Evolutionary conservation across 192 early-diverging fungal species (phyloP).

Genomic region (Coemansia sp.): DNA sequence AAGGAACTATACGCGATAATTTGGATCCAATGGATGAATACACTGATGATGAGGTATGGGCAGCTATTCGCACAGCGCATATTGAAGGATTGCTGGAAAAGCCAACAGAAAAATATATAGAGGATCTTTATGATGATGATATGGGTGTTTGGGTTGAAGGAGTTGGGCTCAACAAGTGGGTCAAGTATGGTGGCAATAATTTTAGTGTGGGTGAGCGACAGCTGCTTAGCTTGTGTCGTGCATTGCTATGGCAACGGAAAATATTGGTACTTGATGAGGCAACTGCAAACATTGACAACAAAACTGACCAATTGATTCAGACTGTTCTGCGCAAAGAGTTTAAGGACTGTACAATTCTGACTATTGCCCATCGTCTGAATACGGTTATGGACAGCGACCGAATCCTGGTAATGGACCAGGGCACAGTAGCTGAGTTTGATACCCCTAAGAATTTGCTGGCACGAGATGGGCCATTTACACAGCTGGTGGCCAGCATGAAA

Average conservation of each 20-base stretch:
- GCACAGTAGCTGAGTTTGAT: slow-evolving; percentile 30
- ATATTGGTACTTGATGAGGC: slow-evolving; percentile 80
- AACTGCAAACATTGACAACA: slow-evolving; percentile 58
- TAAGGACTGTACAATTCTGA: slow-evolving; percentile 48
- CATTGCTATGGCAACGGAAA: slow-evolving; percentile 63
- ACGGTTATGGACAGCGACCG: slow-evolving; percentile 63
- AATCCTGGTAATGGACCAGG: slow-evolving; percentile 58
- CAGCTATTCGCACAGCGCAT: slow-evolving; percentile 49
- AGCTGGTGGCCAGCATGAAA: slow-evolving; percentile 15
- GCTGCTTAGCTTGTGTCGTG: slow-evolving; percentile 57
- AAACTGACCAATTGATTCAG: slow-evolving; percentile 65
- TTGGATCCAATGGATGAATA: slow-evolving; percentile 63
- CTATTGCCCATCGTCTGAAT: slow-evolving; percentile 71
- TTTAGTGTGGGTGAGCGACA: slow-evolving; percentile 75
- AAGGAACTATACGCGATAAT: slow-evolving; percentile 68
- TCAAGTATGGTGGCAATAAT: slow-evolving; percentile 58
- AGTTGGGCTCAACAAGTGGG: slow-evolving; percentile 22
- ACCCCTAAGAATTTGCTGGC: slow-evolving; percentile 16
- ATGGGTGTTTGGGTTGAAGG: slow-evolving; percentile 12
- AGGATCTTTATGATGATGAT: slow-evolving; percentile 1
- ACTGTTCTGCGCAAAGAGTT: slow-evolving; percentile 55
- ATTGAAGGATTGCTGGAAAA: slow-evolving; percentile 43
- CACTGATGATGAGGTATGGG: slow-evolving; percentile 66
- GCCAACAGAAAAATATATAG: slow-evolving; percentile 8
- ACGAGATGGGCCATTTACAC: slow-evolving; percentile 9